Base-by-base conservation (phyloP, 2,329 filamentous ascomycete genomes). In the Colletotrichum somersetense region DNA sequence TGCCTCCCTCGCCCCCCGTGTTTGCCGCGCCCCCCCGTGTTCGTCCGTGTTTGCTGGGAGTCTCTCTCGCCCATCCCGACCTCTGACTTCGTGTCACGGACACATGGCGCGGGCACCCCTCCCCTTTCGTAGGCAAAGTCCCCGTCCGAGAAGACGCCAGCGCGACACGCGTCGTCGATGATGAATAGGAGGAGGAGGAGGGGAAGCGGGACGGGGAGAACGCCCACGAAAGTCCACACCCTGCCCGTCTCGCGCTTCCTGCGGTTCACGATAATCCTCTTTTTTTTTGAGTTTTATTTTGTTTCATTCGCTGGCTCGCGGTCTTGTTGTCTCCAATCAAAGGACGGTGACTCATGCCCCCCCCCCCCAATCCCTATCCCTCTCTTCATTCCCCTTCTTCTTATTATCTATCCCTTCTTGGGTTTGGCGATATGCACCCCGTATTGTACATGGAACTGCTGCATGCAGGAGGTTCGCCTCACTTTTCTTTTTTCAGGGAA, bases 381-480 rank as follows among this genome's bases (percentile, higher is more conserved):
- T 48, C 4, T 12, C 35, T 38, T 38, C 8, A 3, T 30, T 30
- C 30, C 30, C 30, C 50, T 30, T 30, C 11, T 18, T 26, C n/a
- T 26, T 16, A 5, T 18, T 33, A 2, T 30, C 50, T 53, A 53
- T 5, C 5, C 46, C 33, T 50, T 33, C 20, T 18, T 12, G 12
- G 44, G 35, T 42, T 50, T 55, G 66, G 33, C 30, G 35, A 61
- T 35, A 30, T 52, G 42, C 42, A 66, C 61, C 63, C 62, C 67
- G 67, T 66, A 66, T 53, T 40, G 46, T 33, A 57, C 20, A 35
- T 40, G 40, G 35, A 57, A 44, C 52, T 65, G 62, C 62, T 23
- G 62, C 62, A 69, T 57, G 66, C 61, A 69, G 52, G 61, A 57
- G n/a, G 66, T 44, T 66, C 66, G 66, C 66, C 66, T 69, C 66